Evolutionary conservation across 148 eudicot species (phyloP), one percentile per base, ranked within the genome.

Genomic region (Euryodendron excelsum): DNA sequence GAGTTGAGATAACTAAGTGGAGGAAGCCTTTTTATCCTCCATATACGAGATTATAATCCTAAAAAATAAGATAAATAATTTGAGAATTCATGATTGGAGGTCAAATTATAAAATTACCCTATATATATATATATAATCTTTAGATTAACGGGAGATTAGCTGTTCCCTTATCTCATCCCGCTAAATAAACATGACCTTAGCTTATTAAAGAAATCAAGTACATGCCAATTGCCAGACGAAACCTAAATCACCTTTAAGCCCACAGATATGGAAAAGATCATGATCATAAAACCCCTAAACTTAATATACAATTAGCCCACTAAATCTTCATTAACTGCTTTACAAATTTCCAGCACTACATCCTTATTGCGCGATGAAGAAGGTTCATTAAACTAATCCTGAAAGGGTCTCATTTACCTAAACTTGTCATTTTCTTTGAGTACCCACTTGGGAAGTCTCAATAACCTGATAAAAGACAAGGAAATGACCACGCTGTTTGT

Each of bases 341-440:
- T 68, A 5, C 33, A 65, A n/a, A 27, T 52, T 72, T 62, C 47
- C 1, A 74, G 58, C 56, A 74, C 78, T 17, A 74, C n/a, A 23
- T 55, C 18, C 82, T 80, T 12, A 66, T 73, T 80, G 82, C n/a
- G 77, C 47, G 50, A 50, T 36, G 63, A 73, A 50, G 77, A 63
- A 61, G 63, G 64, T 75, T 80, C 72, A 59, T 80, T 80, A 56
- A 74, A 65, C n/a, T 78, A 82, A 52, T 78, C 33, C 2, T 28
- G n/a, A 74, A 73, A 77, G 69, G 74, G 67, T 72, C 80, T 73
- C 83, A 55, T 82, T 82, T 63, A 72, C 81, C 77, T 73, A 73
- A 67, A 69, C 66, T 47, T 5, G 78, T 62, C 70, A 63, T 45
- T 63, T 61, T 63, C 56, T 59, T 20, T 28, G 70, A 2, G 68